phyloP scores from a whole-genome alignment of 805 yeast genomes.

The Jamesozyma jinghongensis region DNA sequence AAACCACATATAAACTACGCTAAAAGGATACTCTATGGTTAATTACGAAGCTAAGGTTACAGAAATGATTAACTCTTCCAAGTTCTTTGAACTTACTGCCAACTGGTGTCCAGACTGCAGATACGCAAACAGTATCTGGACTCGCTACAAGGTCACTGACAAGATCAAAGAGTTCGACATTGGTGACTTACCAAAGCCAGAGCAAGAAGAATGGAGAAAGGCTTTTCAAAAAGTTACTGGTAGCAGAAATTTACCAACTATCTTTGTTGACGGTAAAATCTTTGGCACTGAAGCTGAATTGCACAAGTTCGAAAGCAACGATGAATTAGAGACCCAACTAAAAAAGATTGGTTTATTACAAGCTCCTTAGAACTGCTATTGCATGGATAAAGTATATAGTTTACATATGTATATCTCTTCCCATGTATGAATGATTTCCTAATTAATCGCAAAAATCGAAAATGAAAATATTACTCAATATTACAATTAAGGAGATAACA shows the following conservation, averaged over 20 bases:
- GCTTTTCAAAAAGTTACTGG: conserved; percentile 28
- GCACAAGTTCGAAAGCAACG: conserved; percentile 22
- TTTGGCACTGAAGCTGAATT: conserved; percentile 30
- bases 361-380: too few species aligned
- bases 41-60: conserved; percentile 32
- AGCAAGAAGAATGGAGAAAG: conserved; percentile 26
- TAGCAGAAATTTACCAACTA: conserved; percentile 28
- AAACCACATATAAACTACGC: too few species aligned
- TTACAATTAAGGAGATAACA: too few species aligned
- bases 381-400: too few species aligned
- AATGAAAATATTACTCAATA: too few species aligned
- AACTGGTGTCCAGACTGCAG: conserved; percentile 77
- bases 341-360: conserved; percentile 21
- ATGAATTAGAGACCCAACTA: conserved; percentile 20
- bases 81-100: conserved; percentile 52
- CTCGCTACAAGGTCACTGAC: conserved; percentile 40
- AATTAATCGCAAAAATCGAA: conserved; percentile 2
- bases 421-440: neutral
- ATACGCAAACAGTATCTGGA: conserved; percentile 49
- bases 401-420: neutral
- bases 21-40: neutral
- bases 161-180: conserved; percentile 48
- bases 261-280: conserved; percentile 26
- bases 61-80: conserved; percentile 37
- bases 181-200: conserved; percentile 19